Evolutionary conservation across 108 stramenopile species (phyloP), one percentile per base, ranked within the genome.

Genomic region (Chaetoceros tenuissimus): DNA sequence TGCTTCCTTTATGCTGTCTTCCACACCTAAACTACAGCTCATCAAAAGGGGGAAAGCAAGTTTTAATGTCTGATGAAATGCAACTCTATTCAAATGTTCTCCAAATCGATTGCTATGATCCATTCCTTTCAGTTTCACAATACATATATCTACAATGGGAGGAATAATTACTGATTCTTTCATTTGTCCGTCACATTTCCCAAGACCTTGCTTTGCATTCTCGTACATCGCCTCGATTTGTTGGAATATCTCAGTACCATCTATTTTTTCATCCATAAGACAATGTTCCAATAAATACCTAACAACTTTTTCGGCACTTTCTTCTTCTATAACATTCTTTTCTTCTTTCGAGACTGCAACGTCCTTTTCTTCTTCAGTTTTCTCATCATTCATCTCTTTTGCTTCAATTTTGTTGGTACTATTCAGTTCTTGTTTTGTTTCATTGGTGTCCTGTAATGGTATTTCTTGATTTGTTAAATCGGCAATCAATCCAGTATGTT

Each of bases 41-140:
- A 62, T 44, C 1, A 80, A 51, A 18, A 76, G 43, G 3, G 79
- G 79, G 48, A 62, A 77, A 0, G 47, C 48, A 1, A 48, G 21
- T n/a, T 71, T 59, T 0, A 81, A 27, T 17, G 59, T 54, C 22
- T 46, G 48, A 50, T 75, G 74, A 31, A 81, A 62, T 1, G 2
- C 34, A 16, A 66, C 60, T 63, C 74, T 46, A 53, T 52, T 53
- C 7, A 1, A 28, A 25, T 19, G 31, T 31, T n/a, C 10, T 31
- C 43, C 28, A 40, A 40, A 40, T 40, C n/a, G n/a, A n/a, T 40
- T 49, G 30, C 28, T 67, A 21, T 3, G 31, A 28, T 31, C 7
- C 1, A 34, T 1, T 48, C 30, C 2, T 0, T 45, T 1, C 5
- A 19, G 29, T 55, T 55, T 29, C 34, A 53, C 1, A 19, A 28